Evolutionary conservation across 2,329 filamentous ascomycete species (phyloP).

Genomic region (Diaporthe australafricana): DNA sequence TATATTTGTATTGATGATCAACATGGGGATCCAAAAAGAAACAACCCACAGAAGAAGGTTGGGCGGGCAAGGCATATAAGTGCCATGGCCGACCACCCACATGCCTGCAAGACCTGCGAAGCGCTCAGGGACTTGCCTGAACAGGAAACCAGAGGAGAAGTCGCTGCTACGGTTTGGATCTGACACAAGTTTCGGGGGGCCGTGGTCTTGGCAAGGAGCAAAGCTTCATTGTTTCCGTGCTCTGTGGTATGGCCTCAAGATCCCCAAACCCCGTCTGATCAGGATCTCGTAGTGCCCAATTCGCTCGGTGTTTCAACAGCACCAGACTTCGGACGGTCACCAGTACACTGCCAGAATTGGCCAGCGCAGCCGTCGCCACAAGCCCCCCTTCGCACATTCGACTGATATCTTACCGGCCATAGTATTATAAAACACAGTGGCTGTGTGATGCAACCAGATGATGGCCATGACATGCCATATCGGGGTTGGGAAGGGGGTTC

Average conservation of each 20-base stretch:
- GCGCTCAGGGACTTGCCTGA: slow-evolving; percentile 5
- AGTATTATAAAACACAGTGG: slow-evolving; percentile 19
- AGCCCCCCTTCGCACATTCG: not conserved
- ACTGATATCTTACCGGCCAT: not conserved
- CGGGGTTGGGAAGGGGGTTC: slow-evolving; percentile 5
- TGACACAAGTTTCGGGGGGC: slow-evolving; percentile 27
- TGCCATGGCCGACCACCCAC: not conserved
- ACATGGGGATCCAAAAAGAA: slow-evolving; percentile 20
- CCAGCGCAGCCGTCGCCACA: slow-evolving; percentile 21
- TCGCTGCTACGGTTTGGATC: slow-evolving; percentile 27
- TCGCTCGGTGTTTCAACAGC: slow-evolving; percentile 24
- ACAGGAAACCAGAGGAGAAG: slow-evolving; percentile 22
- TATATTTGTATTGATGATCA: slow-evolving; percentile 16
- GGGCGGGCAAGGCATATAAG: slow-evolving; percentile 26
- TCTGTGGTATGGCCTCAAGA: slow-evolving; percentile 26
- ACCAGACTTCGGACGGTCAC: slow-evolving; percentile 12
- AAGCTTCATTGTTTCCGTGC: slow-evolving; percentile 14
- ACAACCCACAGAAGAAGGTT: not conserved
- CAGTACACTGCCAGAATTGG: slow-evolving; percentile 5
- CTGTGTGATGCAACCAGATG: slow-evolving; percentile 21
- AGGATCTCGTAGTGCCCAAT: slow-evolving; percentile 1
- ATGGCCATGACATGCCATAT: slow-evolving; percentile 13
- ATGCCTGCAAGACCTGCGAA: slow-evolving; percentile 10
- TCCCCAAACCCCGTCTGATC: slow-evolving; percentile 26
- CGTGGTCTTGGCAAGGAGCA: slow-evolving; percentile 16